These are phyloP conservation scores for Fusarium fracticaudum DNA, from an alignment of 2,329 filamentous ascomycete genomes.

Conservation along the genomic window DNA sequence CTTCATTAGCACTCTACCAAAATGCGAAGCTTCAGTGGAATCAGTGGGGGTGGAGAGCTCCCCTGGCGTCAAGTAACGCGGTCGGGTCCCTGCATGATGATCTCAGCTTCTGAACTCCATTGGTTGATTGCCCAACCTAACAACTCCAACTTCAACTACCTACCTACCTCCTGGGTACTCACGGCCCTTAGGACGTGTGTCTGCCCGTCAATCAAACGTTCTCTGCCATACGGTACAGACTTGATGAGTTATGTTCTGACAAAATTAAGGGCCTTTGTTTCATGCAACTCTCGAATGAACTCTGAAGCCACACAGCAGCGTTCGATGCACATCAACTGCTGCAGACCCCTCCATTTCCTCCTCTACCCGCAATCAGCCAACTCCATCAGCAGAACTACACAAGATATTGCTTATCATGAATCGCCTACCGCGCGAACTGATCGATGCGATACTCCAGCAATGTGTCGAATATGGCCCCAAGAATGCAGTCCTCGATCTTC, in stretches of 20 bases:
- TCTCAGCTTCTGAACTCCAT: conserved; percentile 5
- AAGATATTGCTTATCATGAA: conserved; percentile 50
- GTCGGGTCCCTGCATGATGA: conserved; percentile 20
- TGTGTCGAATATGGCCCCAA: conserved; percentile 55
- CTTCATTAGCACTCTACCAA: not conserved
- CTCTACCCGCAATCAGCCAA: not conserved
- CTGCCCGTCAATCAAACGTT: not conserved
- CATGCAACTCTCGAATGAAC: not conserved
- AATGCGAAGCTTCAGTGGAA: not conserved
- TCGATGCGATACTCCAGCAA: conserved; percentile 57
- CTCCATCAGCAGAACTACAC: not conserved
- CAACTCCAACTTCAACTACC: conserved; percentile 7
- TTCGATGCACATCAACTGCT: conserved; percentile 21
- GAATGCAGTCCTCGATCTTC: conserved; percentile 56
- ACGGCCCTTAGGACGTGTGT: not conserved
- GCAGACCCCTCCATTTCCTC: conserved; percentile 12
- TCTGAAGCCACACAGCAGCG: not conserved
- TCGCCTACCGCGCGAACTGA: conserved; percentile 58
- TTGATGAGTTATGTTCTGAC: not conserved
- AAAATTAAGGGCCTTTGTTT: not conserved
- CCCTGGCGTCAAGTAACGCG: not conserved
- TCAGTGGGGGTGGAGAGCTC: conserved; percentile 21
- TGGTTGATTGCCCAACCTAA: conserved; percentile 5
- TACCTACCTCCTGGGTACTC: not conserved
- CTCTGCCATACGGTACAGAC: not conserved